Conservation (phyloP, 805 yeast genomes). For the Teunomyces aglyptinius region DNA sequence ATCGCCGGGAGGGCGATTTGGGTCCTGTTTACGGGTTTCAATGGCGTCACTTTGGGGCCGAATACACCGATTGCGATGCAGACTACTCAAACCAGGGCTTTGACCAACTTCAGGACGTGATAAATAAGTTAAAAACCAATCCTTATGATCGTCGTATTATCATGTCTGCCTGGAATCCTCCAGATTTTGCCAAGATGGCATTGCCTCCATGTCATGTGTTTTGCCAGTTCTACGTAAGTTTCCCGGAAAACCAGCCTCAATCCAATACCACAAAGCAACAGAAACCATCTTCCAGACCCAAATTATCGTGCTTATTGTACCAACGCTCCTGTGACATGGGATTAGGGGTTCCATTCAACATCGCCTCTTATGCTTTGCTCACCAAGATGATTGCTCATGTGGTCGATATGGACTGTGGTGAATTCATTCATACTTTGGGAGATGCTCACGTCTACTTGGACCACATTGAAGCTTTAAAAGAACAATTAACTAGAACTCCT, state of each 20-base stretch:
- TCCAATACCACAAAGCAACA: conserved; percentile 1
- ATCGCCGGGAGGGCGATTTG: conserved; percentile 87
- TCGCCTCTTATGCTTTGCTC: conserved; percentile 91
- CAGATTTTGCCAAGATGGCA: conserved; percentile 92
- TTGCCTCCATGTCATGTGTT: conserved; percentile 98
- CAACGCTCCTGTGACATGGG: conserved; percentile 99
- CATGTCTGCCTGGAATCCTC: conserved; percentile 98
- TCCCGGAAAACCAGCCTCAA: conserved; percentile 47
- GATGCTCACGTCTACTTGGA: conserved; percentile 95
- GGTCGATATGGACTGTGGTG: conserved; percentile 95
- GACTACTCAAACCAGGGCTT: conserved; percentile 87
- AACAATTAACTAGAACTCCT: conserved; percentile 76
- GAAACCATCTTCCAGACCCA: conserved; percentile 44
- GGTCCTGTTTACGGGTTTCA: conserved; percentile 99
- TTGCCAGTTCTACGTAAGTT: conserved; percentile 89
- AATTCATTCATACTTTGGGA: conserved; percentile 92
- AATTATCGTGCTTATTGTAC: conserved; percentile 81
- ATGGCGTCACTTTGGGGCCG: conserved; percentile 99
- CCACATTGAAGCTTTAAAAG: conserved; percentile 86
- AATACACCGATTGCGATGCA: conserved; percentile 79
- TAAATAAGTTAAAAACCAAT: conserved; percentile 74
- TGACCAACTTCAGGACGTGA: conserved; percentile 83
- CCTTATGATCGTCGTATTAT: conserved; percentile 96
- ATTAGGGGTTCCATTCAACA: conserved; percentile 97
- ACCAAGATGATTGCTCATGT: conserved; percentile 95